phyloP scores from a whole-genome alignment of 495 filamentous ascomycete species.

The Aspergillus haitiensis region DNA sequence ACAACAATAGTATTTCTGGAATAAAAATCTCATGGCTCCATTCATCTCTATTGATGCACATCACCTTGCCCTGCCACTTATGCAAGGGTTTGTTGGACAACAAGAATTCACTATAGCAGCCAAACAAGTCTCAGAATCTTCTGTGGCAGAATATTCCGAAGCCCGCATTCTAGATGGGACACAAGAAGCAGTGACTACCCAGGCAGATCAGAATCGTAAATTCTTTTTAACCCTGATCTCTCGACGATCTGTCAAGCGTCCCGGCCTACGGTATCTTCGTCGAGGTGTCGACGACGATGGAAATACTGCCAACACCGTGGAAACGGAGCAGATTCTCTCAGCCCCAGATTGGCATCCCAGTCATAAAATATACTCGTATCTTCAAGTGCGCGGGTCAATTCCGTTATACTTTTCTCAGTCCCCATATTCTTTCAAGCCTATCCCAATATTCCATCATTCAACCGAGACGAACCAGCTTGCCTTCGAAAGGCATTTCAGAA shows the following conservation, averaged over 20 bases:
- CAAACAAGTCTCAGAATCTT: constrained; percentile 22
- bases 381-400: constrained; percentile 84
- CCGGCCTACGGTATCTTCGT: constrained; percentile 87
- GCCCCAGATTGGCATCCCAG: constrained; percentile 58
- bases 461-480: constrained; percentile 72
- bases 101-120: constrained; percentile 67
- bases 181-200: constrained; percentile 28
- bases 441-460: constrained; percentile 78
- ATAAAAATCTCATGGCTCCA: constrained; percentile 67
- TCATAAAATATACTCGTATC: constrained; percentile 72
- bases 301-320: constrained; percentile 84
- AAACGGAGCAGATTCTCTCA: constrained; percentile 90
- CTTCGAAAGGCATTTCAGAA: constrained; percentile 74
- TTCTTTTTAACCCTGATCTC: constrained; percentile 87
- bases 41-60: constrained; percentile 67
- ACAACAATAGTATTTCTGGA: constrained; percentile 78
- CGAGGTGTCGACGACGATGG: constrained; percentile 87
- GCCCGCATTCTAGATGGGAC: constrained; percentile 36
- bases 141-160: constrained; percentile 25
- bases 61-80: constrained; percentile 72
- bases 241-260: constrained; percentile 75
- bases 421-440: constrained; percentile 87
- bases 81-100: constrained; percentile 96
- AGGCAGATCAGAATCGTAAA: constrained; percentile 35
- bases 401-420: constrained; percentile 92